Evolutionary conservation across 1,284 basidiomycete genomes (phyloP).

Genomic region (Sporisorium graminicola): DNA sequence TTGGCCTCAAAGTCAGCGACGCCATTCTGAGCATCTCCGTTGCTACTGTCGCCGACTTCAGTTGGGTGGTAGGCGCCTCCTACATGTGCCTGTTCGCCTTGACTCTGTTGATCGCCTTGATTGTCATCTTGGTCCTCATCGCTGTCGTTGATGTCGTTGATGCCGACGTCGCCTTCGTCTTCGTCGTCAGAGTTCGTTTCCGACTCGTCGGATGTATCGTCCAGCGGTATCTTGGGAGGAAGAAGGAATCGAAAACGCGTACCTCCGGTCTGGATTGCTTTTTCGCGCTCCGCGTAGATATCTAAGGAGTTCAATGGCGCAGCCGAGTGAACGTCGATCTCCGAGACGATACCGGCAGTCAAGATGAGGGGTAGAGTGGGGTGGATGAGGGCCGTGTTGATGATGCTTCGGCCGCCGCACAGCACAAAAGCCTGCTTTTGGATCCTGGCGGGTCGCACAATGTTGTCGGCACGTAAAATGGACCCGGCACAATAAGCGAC

Average conservation of each 20-base stretch:
- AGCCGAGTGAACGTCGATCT: slow-evolving; percentile 30
- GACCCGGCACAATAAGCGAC: slow-evolving; percentile 24
- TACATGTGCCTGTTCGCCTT: no score
- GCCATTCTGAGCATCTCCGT: neutral
- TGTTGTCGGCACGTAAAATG: slow-evolving; percentile 12
- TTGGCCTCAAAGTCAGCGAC: neutral
- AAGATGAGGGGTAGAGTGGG: slow-evolving; percentile 32
- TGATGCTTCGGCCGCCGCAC: slow-evolving; percentile 32
- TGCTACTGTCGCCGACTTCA: neutral
- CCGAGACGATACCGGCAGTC: slow-evolving; percentile 29
- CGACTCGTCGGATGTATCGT: neutral
- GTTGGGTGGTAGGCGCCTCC: neutral
- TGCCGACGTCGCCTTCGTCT: no score
- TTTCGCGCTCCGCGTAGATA: no score
- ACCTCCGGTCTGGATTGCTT: slow-evolving; percentile 4
- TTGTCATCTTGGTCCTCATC: neutral
- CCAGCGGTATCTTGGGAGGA: neutral
- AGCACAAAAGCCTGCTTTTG: slow-evolving; percentile 20
- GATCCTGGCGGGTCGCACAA: slow-evolving; percentile 34
- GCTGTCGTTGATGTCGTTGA: no score
- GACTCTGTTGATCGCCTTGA: neutral
- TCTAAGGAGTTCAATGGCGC: neutral
- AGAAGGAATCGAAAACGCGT: slow-evolving; percentile 18
- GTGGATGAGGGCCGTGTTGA: slow-evolving; percentile 42
- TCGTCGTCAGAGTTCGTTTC: neutral